Evolutionary conservation across 306 rosid species (phyloP), one percentile per base, ranked within the genome.

Genomic region (Styphnolobium japonicum): DNA sequence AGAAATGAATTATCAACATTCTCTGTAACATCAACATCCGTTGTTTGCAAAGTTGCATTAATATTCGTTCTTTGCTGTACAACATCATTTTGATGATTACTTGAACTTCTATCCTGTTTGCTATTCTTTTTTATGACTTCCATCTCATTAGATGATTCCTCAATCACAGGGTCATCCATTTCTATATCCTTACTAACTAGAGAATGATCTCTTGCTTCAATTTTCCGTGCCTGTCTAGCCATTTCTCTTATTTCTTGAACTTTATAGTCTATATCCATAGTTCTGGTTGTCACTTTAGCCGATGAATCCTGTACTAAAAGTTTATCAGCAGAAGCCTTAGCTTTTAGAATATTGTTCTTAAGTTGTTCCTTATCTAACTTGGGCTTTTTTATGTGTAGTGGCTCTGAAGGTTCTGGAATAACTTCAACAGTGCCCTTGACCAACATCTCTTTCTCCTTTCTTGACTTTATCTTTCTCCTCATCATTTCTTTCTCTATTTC

Each of bases 381-480:
- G 9, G 98, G 98, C 82, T 82, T 93, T 75, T 84, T 80, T 27
- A 80, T 16, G 21, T 87, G 58, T 27, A 42, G 80, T 23, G 61
- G 67, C 67, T 87, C 88, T 40, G 19, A 60, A 67, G 86, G 79
- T 74, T 82, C 75, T 31, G 76, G 81, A 88, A 92, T 80, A 75
- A 90, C 84, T 77, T 95, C 98, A 73, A 91, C 94, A 21, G 81
- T 48, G 0, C 89, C 88, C 62, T 69, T 87, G 63, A 0, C 55
- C 83, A 83, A 39, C 78, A 75, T 62, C 84, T 85, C 98, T 73
- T 81, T 91, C 90, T 86, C 95, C 86, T 88, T 84, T 64, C 98
- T 90, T 7, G 87, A 88, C 79, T 88, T 91, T 1, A 90, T 84
- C 86, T 95, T 92, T 86, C 98, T 90, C 90, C 94, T 91, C 93